phyloP scores from a whole-genome alignment of 495 filamentous ascomycete species.

The Penicillium pulvis region DNA sequence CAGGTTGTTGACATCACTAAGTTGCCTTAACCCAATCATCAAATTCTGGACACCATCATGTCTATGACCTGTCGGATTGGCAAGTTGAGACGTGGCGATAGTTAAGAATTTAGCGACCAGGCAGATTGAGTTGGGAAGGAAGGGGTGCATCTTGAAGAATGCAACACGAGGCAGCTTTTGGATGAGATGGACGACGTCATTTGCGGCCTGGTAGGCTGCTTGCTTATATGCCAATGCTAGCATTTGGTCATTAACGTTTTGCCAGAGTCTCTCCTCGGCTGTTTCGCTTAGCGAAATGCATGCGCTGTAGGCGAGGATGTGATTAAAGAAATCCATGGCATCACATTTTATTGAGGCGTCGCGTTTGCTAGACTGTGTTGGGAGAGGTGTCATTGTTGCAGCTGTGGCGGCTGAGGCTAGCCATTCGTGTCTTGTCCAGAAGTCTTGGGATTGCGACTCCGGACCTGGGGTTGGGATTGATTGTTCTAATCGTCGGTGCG shows the following conservation, averaged over 20 bases:
- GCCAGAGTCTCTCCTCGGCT: not conserved
- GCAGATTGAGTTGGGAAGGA: slow-evolving; percentile 3
- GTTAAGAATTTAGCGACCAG: not conserved
- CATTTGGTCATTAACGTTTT: slow-evolving; percentile 2
- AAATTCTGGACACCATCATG: not conserved
- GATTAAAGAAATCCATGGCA: not conserved
- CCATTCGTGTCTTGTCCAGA: slow-evolving; percentile 5
- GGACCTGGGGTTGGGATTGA: not conserved
- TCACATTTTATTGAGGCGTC: not conserved
- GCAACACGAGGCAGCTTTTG: not conserved
- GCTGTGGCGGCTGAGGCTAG: not conserved
- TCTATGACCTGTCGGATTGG: not conserved
- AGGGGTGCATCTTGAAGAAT: slow-evolving; percentile 2
- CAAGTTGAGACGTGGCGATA: slow-evolving; percentile 1
- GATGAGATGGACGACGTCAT: not conserved
- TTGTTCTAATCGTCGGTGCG: not conserved
- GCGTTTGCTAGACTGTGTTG: not conserved
- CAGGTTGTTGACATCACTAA: not conserved
- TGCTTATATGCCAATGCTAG: not conserved
- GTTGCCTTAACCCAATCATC: not conserved
- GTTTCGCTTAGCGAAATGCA: not conserved
- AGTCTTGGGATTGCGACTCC: not conserved
- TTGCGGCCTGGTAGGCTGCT: not conserved
- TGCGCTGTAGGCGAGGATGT: slow-evolving; percentile 1
- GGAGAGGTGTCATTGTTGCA: not conserved